Evolutionary conservation across 1,139 yeast species (phyloP), one percentile per base, ranked within the genome.

Genomic region (Candida sp.): DNA sequence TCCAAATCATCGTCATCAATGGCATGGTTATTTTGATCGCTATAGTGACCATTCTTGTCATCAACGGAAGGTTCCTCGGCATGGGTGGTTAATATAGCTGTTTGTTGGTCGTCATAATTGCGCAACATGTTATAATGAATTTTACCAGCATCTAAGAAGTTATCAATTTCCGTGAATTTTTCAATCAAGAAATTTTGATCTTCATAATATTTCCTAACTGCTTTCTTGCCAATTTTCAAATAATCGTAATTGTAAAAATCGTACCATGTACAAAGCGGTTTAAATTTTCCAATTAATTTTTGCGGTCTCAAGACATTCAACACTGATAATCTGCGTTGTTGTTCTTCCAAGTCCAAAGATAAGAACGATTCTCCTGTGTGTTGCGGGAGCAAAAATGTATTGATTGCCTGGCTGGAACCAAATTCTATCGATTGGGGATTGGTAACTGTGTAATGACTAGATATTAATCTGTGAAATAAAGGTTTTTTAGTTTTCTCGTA

Each of bases 101-200:
- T 29, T 12, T 35, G 33, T 6, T 41, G 39, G 21, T 45, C 49
- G 33, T 44, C 81, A 54, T 86, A 86, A 42, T 77, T 81, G 43
- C 79, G 71, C 42, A 87, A 71, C 80, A 87, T 81, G 39, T 78
- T 74, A 46, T 75, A 71, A 50, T 84, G 88, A 45, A 86, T 61
- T 40, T 63, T 74, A 1, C 90, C 91, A 3, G 89, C 80, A 57
- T 85, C 95, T 41, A 87, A 68, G 45, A 85, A 68, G 44, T 73
- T 67, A 57, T 87, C 95, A 29, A 87, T 80, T 48, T 79, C 85
- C 40, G 64, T 61, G 51, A 79, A 84, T 43, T 79, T 69, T 27
- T 75, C 77, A 46, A 85, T 79, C 45, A 82, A 60, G 30, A 70
- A 77, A 55, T 87, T 85, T 60, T 85, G 91, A 4, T 64, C 58